Evolutionary conservation across 768 basidiomycete species (phyloP), one percentile per base, ranked within the genome.

Genomic region (Xerocomus brunneocitrinus): DNA sequence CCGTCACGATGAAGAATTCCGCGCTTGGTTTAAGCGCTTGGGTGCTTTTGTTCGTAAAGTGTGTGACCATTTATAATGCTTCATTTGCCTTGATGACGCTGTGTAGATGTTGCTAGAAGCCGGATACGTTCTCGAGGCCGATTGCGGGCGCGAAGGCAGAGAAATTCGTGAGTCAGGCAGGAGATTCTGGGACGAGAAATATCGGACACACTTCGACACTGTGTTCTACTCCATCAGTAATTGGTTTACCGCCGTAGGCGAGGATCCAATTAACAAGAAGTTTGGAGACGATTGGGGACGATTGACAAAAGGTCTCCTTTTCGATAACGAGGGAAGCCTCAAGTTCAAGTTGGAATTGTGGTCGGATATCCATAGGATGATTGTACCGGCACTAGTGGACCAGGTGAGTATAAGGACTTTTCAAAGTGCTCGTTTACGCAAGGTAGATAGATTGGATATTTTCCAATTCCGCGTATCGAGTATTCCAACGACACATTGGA

Each of bases 381-480:
- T 98, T 53, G 62, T 95, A 0, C 95, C 95, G 7, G 72, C 79
- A 6, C 69, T 95, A 35, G 82, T 94, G 60, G 78, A 87, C 35
- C 78, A 87, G 73, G 84, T 93, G 58, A 49, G 78, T 35, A 56
- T 30, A 27, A 39, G 1, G 2, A 53, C 45, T 27, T 28, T 14
- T 39, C 24, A 49, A 9, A 50, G 8, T 25, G 13, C 14, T 42
- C 32, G 35, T 13, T 12, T 44, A 56, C 14, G 54, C 40, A 30
- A 3, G 30, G 25, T 24, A 34, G 24, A 3, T 27, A 89, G 82
- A 75, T 87, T 47, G 87, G 86, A 22, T 87, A 91, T 62, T 65
- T 95, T 50, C 93, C 93, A 7, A 95, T 98, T 58, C 95, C 95
- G 0, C 86, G 93, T 34, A 83, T 94, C 66, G 95, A 97, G 71